Base-by-base conservation (phyloP, 306 rosid genomes). In the Purshia tridentata region DNA sequence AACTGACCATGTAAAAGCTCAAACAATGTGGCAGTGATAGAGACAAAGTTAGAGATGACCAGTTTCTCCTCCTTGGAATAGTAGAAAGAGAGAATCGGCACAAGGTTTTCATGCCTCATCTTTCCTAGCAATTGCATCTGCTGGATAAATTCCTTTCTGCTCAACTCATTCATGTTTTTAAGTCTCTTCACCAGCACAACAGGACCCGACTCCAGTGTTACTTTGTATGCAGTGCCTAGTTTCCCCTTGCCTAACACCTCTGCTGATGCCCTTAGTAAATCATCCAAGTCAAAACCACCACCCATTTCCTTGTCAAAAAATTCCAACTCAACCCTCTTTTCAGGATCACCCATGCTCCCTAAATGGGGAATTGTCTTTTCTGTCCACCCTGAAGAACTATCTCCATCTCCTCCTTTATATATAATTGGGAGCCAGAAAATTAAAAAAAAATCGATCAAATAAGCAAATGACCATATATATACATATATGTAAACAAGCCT, bases 261-360 rank as follows among this genome's bases (percentile, higher is more conserved):
- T 54, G 93, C 93, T 8, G 98, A 86, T 45, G 97, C 88, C 76
- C 92, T 80, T 54, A 93, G 77, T 44, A 93, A 83, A 78, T 93
- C 97, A 68, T 93, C 98, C 85, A 93, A 75, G 82, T 88, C 97
- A 69, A 90, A 93, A 40, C 18, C 62, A 12, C 70, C 81, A 63
- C 80, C 84, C 20, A 86, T 54, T 63, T 84, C 83, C 79, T 83
- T 82, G 81, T 72, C 81, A 57, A 80, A 77, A 77, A 90, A 79
- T 68, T 90, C 87, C 71, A 88, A 63, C 71, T 63, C 72, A 5
- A 83, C 84, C 45, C 74, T 59, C 64, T 69, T 86, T 78, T 74
- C 78, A 49, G 87, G 73, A 55, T 75, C 86, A 41, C 66, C 86
- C 41, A 23, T 70, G 67, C 69, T 67, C 71, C 65, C 80, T 65